A percentile compares a stretch with the other conserved stretches of the same genome.
Conservation (phyloP, 2,329 filamentous ascomycete genomes). For the Knoxdaviesia capensis region DNA sequence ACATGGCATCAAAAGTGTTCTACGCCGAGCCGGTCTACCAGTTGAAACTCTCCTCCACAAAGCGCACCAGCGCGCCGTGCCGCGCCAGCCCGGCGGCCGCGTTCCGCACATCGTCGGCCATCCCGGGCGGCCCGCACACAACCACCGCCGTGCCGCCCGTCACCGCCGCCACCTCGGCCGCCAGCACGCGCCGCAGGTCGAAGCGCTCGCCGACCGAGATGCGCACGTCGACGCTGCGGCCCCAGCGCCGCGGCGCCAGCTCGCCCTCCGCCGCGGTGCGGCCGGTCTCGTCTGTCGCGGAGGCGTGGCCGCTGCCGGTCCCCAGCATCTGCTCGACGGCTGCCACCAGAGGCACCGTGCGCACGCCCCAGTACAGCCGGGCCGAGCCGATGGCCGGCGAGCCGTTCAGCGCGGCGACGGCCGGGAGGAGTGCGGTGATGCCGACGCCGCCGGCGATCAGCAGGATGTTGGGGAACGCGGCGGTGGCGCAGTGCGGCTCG, state of each 20-base stretch:
- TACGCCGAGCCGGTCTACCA: too few relatives aligned
- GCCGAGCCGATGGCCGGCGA: slow-evolving; percentile 8
- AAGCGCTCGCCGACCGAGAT: slow-evolving; percentile 11
- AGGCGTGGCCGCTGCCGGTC: background rate
- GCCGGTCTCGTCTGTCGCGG: background rate
- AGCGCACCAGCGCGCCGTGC: slow-evolving; percentile 8
- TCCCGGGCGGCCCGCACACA: slow-evolving; percentile 11
- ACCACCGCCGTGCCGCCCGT: slow-evolving; percentile 10
- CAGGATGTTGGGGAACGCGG: slow-evolving; percentile 10
- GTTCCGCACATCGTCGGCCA: slow-evolving; percentile 12
- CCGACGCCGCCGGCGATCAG: slow-evolving; percentile 14
- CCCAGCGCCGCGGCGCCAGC: too few relatives aligned
- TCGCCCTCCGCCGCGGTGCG: slow-evolving; percentile 8
- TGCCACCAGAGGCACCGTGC: slow-evolving; percentile 9
- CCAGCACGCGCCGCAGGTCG: slow-evolving; percentile 9
- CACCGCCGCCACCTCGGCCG: slow-evolving; percentile 7
- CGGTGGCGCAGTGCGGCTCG: background rate
- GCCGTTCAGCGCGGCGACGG: slow-evolving; percentile 8
- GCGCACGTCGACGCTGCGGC: slow-evolving; percentile 11
- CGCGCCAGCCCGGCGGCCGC: slow-evolving; percentile 9
- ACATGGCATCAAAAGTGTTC: too few relatives aligned
- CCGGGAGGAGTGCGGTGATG: slow-evolving; percentile 11
- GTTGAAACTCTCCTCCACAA: slow-evolving; percentile 8
- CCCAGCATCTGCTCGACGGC: slow-evolving; percentile 6
- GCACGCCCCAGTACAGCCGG: slow-evolving; percentile 12